Evolutionary conservation across 169 alveolate genomes (phyloP), one percentile per base, ranked within the genome.

Genomic region (Plasmodium ovale): DNA sequence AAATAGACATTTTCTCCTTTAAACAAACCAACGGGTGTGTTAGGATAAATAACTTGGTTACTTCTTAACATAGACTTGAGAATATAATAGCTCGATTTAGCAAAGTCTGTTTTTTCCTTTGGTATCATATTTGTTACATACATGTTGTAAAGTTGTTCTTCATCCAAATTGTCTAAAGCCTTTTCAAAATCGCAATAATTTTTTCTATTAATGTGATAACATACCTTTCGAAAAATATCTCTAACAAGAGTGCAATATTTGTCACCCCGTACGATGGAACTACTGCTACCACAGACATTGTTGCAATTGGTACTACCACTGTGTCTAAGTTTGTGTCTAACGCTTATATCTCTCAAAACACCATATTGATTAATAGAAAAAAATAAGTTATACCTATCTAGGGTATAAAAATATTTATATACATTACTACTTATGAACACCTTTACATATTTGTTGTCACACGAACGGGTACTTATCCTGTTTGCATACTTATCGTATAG

Each of bases 31-130:
- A 79, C 89, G 14, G 79, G 72, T 27, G 6, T 31, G 37, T 62
- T 79, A 27, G 89, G 89, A 53, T 79, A 65, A 31, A 79, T 79
- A 39, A 79, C 82, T 69, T 79, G 89, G 21, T 79, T 79, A 29
- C 65, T 79, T 56, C 65, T 79, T 69, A 79, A 12, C 82, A 79
- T 65, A 0, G 89, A 79, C 51, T 42, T 65, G 49, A 79, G 23
- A 19, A 65, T 79, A 35, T 79, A 79, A 35, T 79, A 79, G 37
- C 59, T 65, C 1, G 89, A 79, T 29, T 79, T 79, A 7, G 53
- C 4, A 16, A 79, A 79, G 44, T 79, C 84, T 0, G 71, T 39
- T 79, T 65, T 79, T 58, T 79, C 89, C 19, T 58, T 79, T 3
- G 89, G 89, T 65, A 79, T 79, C 79, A 65, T 79, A 64, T 79